These are phyloP conservation scores for Amaranthus hypochondriacus DNA, from an alignment of 148 eudicot species.

Conservation along the genomic window DNA sequence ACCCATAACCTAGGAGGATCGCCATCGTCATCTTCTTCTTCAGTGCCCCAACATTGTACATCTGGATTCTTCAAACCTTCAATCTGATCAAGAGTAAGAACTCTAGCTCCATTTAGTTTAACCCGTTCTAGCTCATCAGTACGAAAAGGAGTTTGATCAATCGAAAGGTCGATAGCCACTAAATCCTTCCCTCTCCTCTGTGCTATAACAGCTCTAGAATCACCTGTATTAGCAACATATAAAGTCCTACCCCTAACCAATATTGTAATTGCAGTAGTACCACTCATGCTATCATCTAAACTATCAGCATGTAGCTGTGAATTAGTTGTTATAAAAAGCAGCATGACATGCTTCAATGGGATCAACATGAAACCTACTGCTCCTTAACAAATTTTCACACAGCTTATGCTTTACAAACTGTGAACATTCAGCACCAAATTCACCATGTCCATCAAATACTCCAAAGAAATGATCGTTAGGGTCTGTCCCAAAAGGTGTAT, in stretches of 20 bases:
- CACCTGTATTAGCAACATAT: conserved; percentile 86
- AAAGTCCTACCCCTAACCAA: conserved; percentile 76
- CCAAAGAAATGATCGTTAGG: conserved; percentile 84
- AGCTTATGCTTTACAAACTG: conserved; percentile 81
- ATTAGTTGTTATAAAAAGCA: conserved; percentile 75
- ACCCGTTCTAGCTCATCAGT: conserved; percentile 86
- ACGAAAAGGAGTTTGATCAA: conserved; percentile 93
- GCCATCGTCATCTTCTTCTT: conserved; percentile 97
- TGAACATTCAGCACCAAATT: conserved; percentile 87
- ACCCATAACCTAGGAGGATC: conserved; percentile 99
- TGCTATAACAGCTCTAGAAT: conserved; percentile 92
- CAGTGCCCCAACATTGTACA: conserved; percentile 93
- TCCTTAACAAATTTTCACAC: conserved; percentile 87
- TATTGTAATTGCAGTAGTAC: conserved; percentile 88
- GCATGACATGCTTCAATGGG: conserved; percentile 86
- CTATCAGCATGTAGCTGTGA: conserved; percentile 77
- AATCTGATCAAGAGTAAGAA: conserved; percentile 97
- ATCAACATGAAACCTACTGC: conserved; percentile 52
- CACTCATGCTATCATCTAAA: conserved; percentile 97
- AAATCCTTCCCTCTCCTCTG: conserved; percentile 74
- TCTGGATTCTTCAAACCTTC: conserved; percentile 94
- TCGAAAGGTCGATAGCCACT: conserved; percentile 81
- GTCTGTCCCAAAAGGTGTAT: conserved; percentile 88
- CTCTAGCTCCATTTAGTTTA: conserved; percentile 90
- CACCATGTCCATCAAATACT: conserved; percentile 98